Evolutionary conservation across 306 rosid genomes (phyloP), one percentile per base, ranked within the genome.

Genomic region (Myrica gale): DNA sequence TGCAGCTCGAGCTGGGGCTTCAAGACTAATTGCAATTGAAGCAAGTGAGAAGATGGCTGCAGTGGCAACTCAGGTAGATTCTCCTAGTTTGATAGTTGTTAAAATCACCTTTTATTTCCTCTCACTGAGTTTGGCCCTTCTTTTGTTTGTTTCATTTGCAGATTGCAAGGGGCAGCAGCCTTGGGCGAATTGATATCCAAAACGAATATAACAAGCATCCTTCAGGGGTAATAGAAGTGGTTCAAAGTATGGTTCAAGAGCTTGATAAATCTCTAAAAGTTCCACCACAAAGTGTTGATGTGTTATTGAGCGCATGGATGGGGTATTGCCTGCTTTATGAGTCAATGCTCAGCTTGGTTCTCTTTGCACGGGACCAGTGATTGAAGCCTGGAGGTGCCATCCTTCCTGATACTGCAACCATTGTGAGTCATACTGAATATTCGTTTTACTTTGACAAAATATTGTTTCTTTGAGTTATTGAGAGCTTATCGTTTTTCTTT

Each of bases 291-390:
- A 90, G 92, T 71, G 85, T 95, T 79, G 97, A 95, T 75, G 90
- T 95, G 50, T 78, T 95, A 82, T 52, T 92, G 61, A 95, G 99
- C 83, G 97, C 92, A 83, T 95, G 99, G 99, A 95, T 95, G 97
- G 97, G 99, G 26, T 95, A 95, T 81, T 95, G 99, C 90, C 65
- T 95, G 73, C 84, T 92, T 43, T 95, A 92, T 9, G 99, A 95
- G 84, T 88, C 99, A 79, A 92, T 92, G 97, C 97, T 95, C 51
- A 90, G 91, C 75, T 95, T 93, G 37, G 96, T 95, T 52, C 97
- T 92, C 52, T 90, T 81, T 85, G 97, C 97, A 20, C 90, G 97
- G 66, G 99, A 95, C 79, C 84, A 75, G 60, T 95, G 95, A 93
- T 82, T 95, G 91, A 95, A 90, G 84, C 96, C 96, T 23, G 26